Evolutionary conservation across 2,329 filamentous ascomycete species (phyloP), one percentile per base, ranked within the genome.

Genomic region (Aspergillus japonicus): DNA sequence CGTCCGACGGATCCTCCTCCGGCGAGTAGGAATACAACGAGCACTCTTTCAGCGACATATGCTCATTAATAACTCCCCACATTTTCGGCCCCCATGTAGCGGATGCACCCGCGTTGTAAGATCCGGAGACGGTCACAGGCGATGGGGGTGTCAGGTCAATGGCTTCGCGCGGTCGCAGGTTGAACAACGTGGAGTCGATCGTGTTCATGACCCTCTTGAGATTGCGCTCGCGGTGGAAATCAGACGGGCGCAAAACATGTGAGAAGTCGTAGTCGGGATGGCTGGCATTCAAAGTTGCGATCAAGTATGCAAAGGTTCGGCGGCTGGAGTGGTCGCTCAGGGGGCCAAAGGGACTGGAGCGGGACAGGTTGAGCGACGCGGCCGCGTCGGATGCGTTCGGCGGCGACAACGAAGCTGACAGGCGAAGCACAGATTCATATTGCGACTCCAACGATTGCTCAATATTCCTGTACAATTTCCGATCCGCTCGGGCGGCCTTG

Each of bases 181-280:
- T 96, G 77, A 90, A 90, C 61, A 99, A 81, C 0, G 92, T 96
- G 14, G 87, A 92, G 74, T 98, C 92, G 61, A 99, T 85, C 56
- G 87, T 91, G 69, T 89, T 89, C 85, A 96, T 96, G 60, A 96
- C 91, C 23, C 85, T 84, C 62, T 90, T 87, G 63, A 96, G 76
- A 68, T 88, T 91, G 60, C 89, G 85, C 80, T 97, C 93, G 64
- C 90, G 88, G 68, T 89, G 89, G 75, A 99, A 99, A 74, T 99
- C 95, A 39, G 88, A 85, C 0, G 95, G 93, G 42, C 93, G 88
- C 60, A 98, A 82, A 35, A 95, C 89, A 71, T 96, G 90, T 2
- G 92, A 96, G 78, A 99, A 99, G 76, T 99, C 95, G 76, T 99
- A 98, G 77, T 99, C 91, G 2, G 91, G 88, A 77, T 99, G 94